Conservation (phyloP, 164 flowering plant genomes). For the Vitis cinerea region DNA sequence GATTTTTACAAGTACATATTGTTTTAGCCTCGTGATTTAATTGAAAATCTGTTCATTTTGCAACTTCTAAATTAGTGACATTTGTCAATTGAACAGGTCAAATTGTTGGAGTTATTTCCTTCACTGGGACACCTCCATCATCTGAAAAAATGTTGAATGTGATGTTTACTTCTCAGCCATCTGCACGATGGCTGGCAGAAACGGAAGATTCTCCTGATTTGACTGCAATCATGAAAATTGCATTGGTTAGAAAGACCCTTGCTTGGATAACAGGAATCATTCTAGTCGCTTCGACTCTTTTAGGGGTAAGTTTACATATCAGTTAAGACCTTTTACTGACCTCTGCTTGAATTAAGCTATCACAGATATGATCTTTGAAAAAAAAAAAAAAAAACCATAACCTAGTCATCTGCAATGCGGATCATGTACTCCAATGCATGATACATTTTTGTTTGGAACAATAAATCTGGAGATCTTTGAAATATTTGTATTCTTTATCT, state of each 20-base stretch:
- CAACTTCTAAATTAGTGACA: background rate
- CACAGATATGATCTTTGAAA: too few species aligned
- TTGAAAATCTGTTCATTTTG: background rate
- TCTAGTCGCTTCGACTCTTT: conserved; percentile 72
- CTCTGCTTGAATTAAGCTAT: background rate
- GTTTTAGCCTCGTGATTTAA: background rate
- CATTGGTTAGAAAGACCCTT: conserved; percentile 65
- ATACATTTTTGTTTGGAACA: too few species aligned
- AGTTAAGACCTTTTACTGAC: background rate
- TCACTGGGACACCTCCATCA: conserved; percentile 21
- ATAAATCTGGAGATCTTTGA: too few species aligned
- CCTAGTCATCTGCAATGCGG: too few species aligned
- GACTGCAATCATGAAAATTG: conserved; percentile 26
- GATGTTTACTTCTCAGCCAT: conserved; percentile 31
- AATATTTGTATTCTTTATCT: too few species aligned
- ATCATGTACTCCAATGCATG: too few species aligned
- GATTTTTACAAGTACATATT: background rate
- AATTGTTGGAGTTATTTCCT: conserved; percentile 67
- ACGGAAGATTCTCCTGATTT: conserved; percentile 16
- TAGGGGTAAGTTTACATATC: conserved; percentile 72
- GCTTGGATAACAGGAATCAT: conserved; percentile 96
- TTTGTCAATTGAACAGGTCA: conserved; percentile 51
- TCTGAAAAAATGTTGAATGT: conserved; percentile 45
- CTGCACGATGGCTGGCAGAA: conserved; percentile 62
- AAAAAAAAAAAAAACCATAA: too few species aligned